These are phyloP conservation scores for Podaxis sp. DNA, from an alignment of 768 basidiomycete genomes.

Conservation along the genomic window DNA sequence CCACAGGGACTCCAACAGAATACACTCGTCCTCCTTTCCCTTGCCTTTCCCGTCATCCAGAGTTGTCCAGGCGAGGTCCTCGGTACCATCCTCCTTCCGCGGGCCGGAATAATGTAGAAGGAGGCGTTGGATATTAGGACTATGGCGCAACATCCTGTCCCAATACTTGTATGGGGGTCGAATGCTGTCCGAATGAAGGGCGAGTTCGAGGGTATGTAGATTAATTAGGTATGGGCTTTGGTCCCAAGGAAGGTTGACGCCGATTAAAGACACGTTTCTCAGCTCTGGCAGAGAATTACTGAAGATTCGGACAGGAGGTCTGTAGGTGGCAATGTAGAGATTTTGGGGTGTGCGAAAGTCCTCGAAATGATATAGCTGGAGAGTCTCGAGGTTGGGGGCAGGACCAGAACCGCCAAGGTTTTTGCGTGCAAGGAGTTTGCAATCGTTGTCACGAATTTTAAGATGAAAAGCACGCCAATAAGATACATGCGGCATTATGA, in stretches of 20 bases:
- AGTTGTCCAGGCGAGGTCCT: conserved; percentile 34
- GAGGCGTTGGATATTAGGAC: conserved; percentile 46
- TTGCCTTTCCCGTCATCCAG: conserved; percentile 26
- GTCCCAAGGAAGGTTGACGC: conserved; percentile 65
- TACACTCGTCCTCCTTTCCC: conserved; percentile 16
- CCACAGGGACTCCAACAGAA: conserved; percentile 37
- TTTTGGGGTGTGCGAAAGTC: conserved; percentile 51
- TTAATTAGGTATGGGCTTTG: conserved; percentile 47
- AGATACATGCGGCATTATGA: conserved; percentile 44
- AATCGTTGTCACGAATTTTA: conserved; percentile 59
- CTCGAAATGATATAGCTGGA: conserved; percentile 67
- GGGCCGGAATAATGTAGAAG: conserved; percentile 64
- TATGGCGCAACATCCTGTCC: conserved; percentile 51
- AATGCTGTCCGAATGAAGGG: conserved; percentile 58
- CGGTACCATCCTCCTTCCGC: conserved; percentile 30
- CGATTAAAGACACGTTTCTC: conserved; percentile 58
- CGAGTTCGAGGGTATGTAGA: conserved; percentile 54
- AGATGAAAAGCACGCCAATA: conserved; percentile 62
- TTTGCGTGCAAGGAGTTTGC: conserved; percentile 54
- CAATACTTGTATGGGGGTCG: conserved; percentile 56
- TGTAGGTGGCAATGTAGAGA: conserved; percentile 55
- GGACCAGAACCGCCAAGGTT: conserved; percentile 50
- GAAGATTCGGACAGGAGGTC: conserved; percentile 59
- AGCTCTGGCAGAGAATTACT: conserved; percentile 49
- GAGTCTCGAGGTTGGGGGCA: conserved; percentile 55